Conservation (phyloP, 2,329 filamentous ascomycete genomes). For the Fusarium sulawesiense region DNA sequence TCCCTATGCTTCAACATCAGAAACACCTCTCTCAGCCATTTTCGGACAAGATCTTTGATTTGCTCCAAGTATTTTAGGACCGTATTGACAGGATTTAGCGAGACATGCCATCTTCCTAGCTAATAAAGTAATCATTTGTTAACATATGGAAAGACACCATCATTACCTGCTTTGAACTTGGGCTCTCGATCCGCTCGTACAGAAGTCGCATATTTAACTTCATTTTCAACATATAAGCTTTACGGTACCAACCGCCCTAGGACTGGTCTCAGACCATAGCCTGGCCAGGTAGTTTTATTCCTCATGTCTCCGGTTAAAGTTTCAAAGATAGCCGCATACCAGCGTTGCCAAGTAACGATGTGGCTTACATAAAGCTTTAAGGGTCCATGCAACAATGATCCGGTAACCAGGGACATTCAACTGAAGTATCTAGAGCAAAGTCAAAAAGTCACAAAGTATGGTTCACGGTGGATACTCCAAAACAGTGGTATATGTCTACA, state of each 20-base stretch:
- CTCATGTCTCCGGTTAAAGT: not conserved
- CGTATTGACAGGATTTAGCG: not conserved
- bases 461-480: not conserved
- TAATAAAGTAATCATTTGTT: not conserved
- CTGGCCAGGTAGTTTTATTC: not conserved
- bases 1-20: not conserved
- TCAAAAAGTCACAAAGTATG: not conserved
- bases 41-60: not conserved
- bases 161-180: not conserved
- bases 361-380: slow-evolving; percentile 12
- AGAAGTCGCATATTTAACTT: not conserved
- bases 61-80: not conserved
- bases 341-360: slow-evolving; percentile 3
- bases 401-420: not conserved
- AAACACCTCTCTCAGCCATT: not conserved
- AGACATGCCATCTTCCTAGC: not conserved
- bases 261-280: not conserved
- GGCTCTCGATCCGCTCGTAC: not conserved
- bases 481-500: not conserved
- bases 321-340: not conserved
- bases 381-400: slow-evolving; percentile 5
- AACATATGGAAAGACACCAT: not conserved
- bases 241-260: not conserved
- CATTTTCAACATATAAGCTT: not conserved
- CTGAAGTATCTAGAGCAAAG: not conserved